phyloP scores from a whole-genome alignment of 2,329 filamentous ascomycete species.

The Drechslerella coelobrocha region DNA sequence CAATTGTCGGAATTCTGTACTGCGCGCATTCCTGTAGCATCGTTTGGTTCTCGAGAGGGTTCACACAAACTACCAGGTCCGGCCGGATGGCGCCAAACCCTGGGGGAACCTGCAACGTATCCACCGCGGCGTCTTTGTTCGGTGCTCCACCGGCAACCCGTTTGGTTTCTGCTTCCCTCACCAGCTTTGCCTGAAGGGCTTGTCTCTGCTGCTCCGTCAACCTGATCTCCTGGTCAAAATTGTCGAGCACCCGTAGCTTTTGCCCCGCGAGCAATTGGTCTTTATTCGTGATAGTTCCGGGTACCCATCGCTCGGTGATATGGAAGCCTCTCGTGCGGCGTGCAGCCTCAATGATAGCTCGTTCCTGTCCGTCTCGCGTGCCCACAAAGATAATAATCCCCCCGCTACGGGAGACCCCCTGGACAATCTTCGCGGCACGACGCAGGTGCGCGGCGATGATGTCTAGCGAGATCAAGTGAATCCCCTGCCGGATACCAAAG shows the following conservation, averaged over 20 bases:
- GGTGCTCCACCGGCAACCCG: conserved; percentile 63
- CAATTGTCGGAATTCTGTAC: conserved; percentile 89
- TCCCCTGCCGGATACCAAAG: conserved; percentile 82
- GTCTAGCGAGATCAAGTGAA: conserved; percentile 93
- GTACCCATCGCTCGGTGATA: conserved; percentile 90
- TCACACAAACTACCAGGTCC: conserved; percentile 89
- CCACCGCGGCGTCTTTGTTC: conserved; percentile 62
- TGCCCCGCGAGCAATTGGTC: conserved; percentile 81
- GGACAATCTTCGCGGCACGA: conserved; percentile 89
- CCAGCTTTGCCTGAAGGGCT: conserved; percentile 16
- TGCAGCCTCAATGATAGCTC: conserved; percentile 80
- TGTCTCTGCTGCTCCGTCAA: conserved; percentile 26
- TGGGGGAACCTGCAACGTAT: conserved; percentile 29
- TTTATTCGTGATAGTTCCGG: conserved; percentile 89
- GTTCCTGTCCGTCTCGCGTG: conserved; percentile 80
- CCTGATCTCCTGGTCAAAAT: conserved; percentile 69
- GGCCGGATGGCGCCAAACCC: conserved; percentile 69
- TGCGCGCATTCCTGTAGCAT: conserved; percentile 88
- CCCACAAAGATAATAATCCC: conserved; percentile 91
- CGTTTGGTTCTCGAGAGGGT: conserved; percentile 89
- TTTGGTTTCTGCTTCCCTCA: conserved; percentile 61
- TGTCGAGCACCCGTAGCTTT: conserved; percentile 76
- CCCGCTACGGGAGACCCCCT: conserved; percentile 80
- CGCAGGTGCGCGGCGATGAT: conserved; percentile 85
- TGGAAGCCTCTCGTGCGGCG: conserved; percentile 80